A percentile compares a stretch with the other conserved stretches of the same genome.
phyloP scores from a whole-genome alignment of 345 rosid species.

The Nephelium lappaceum region DNA sequence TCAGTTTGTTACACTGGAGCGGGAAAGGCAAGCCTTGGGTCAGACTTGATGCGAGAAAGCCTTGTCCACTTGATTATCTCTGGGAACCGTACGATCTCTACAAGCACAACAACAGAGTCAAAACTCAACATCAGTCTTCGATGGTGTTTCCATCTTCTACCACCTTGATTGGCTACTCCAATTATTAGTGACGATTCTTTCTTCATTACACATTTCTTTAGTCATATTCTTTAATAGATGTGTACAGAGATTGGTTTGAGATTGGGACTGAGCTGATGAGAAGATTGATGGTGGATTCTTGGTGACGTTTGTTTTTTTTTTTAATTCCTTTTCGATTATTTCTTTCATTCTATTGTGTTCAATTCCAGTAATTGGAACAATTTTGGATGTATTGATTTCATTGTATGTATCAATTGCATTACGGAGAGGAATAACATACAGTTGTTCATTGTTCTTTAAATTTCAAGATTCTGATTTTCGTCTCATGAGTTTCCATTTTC shows the following conservation, averaged over 20 bases:
- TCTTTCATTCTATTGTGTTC: background rate
- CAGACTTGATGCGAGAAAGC: constrained; percentile 69
- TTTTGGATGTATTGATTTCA: constrained; percentile 41
- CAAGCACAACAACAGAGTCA: constrained; percentile 29
- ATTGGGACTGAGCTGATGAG: background rate
- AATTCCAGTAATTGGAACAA: constrained; percentile 36
- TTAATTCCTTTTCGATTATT: constrained; percentile 1
- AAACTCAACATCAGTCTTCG: constrained; percentile 30
- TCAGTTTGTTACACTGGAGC: constrained; percentile 95
- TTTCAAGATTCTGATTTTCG: background rate
- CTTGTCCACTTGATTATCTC: constrained; percentile 75
- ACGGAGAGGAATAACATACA: constrained; percentile 21
- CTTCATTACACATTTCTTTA: constrained; percentile 3
- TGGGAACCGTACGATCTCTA: constrained; percentile 87
- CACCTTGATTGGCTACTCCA: constrained; percentile 38
- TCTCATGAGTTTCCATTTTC: background rate
- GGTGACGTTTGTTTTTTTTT: background rate
- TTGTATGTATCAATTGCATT: constrained; percentile 29
- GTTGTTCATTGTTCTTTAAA: constrained; percentile 17
- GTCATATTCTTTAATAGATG: constrained; percentile 16
- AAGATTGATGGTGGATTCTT: background rate
- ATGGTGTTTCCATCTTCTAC: constrained; percentile 25
- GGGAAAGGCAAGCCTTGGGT: constrained; percentile 99
- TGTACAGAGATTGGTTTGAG: constrained; percentile 20
- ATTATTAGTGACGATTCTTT: constrained; percentile 39